phyloP scores from a whole-genome alignment of 768 basidiomycete genomes.

The Phylloporus arenicola region DNA sequence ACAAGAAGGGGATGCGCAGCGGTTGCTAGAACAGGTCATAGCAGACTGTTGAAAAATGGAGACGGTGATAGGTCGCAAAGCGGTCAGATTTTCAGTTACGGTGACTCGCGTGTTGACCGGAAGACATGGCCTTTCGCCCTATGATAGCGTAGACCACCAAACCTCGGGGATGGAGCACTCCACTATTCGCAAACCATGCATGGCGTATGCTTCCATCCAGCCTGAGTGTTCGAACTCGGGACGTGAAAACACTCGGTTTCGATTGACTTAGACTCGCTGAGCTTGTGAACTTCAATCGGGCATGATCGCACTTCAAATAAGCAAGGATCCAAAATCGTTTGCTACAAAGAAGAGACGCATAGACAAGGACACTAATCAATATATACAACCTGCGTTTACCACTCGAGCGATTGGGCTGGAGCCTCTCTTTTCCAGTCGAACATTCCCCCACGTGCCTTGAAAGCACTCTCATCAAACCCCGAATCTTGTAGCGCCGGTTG shows the following conservation, averaged over 20 bases:
- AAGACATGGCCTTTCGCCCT: neutral
- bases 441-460: conserved; percentile 29
- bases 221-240: neutral
- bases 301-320: too few relatives aligned
- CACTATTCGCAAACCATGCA: neutral
- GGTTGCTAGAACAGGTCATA: too few relatives aligned
- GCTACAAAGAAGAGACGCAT: too few relatives aligned
- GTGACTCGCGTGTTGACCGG: neutral
- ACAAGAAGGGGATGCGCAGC: too few relatives aligned
- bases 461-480: conserved; percentile 30
- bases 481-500: conserved; percentile 29
- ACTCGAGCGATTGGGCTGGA: neutral
- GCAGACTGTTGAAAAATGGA: conserved; percentile 1
- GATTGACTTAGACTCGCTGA: too few relatives aligned
- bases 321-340: too few relatives aligned
- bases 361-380: too few relatives aligned
- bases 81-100: neutral
- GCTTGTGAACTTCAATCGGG: too few relatives aligned
- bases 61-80: conserved; percentile 5
- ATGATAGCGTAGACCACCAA: neutral
- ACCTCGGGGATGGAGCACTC: neutral
- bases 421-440: conserved; percentile 32
- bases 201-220: neutral
- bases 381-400: neutral
- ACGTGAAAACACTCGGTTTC: too few relatives aligned